Conservation (phyloP, 2,329 filamentous ascomycete genomes). For the Teratosphaeriaceae sp. region DNA sequence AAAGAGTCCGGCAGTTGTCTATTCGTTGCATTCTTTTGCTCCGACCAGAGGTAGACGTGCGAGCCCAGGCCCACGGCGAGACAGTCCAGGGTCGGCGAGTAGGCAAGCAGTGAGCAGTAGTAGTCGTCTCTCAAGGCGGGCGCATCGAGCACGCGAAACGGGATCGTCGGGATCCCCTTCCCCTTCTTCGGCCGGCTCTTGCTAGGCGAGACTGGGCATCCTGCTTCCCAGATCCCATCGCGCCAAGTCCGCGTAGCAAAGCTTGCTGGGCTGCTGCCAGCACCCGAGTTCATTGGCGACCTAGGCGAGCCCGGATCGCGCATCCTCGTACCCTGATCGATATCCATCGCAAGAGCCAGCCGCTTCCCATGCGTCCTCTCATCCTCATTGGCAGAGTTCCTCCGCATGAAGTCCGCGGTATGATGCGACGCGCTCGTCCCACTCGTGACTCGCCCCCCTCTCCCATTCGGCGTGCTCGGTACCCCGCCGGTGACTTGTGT, state of each 20-base stretch:
- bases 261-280: not conserved
- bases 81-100: slow-evolving; percentile 65
- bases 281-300: slow-evolving; percentile 8
- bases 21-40: slow-evolving; percentile 47
- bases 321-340: slow-evolving; percentile 63
- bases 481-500: slow-evolving; percentile 34
- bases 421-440: slow-evolving; percentile 65
- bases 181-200: slow-evolving; percentile 10
- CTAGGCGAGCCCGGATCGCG: slow-evolving; percentile 43
- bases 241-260: slow-evolving; percentile 13
- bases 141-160: slow-evolving; percentile 65
- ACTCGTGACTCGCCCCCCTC: slow-evolving; percentile 58
- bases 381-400: slow-evolving; percentile 18
- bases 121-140: slow-evolving; percentile 88
- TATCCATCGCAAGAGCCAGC: slow-evolving; percentile 71
- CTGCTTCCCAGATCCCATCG: slow-evolving; percentile 9
- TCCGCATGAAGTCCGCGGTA: slow-evolving; percentile 49
- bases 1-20: slow-evolving; percentile 42
- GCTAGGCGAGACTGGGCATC: slow-evolving; percentile 2
- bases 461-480: slow-evolving; percentile 49
- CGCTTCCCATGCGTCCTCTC: slow-evolving; percentile 58
- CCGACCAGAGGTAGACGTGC: slow-evolving; percentile 83
- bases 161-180: slow-evolving; percentile 25
- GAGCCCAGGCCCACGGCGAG: slow-evolving; percentile 78
- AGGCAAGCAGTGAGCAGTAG: slow-evolving; percentile 87